Base-by-base conservation (phyloP, 192 early-diverging fungal species). In the Martensiomyces pterosporus region DNA sequence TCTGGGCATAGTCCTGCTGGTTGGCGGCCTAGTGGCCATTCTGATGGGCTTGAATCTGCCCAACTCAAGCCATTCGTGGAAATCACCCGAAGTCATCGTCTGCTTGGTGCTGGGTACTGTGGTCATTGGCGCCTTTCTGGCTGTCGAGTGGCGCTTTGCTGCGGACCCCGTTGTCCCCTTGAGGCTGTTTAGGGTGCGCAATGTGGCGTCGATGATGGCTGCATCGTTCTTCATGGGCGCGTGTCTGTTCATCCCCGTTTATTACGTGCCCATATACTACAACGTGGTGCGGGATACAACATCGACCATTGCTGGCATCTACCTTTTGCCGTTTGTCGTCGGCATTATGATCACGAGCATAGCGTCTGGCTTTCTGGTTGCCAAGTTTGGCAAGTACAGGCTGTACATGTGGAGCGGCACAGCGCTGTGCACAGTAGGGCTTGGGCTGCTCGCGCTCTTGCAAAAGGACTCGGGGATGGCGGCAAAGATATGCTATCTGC, bases 391-490 rank as follows among this genome's bases (percentile, higher is more conserved):
- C 23, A 50, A 41, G 25, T 88, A 89, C 63, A 62, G 79, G 5
- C 75, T 80, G n/a, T 87, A 83, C 43, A 78, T 92, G 63, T 84
- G 77, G 73, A 26, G 78, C 26, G 94, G 90, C n/a, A 64, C 71
- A 18, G 75, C 80, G 3, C 49, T 93, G 9, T 71, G 82, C 27
- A 71, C 79, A 2, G 43, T 84, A 23, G 91, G 89, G 3, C 47
- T 75, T 26, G 82, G 72, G 2, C 74, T 97, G 36, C 64, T 87
- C 13, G 53, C 73, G 3, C 81, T 82, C 14, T 56, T 88, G 24
- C 27, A 64, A 17, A 58, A 53, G 15, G 60, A 74, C 15, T 75
- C 82, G 10, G 52, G 45, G 7, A 33, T 64, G 41, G 85, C 75
- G 6, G 37, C 63, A 45, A 74, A 80, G 22, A 80, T 86, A 46